Percentiles rank a stretch among this genome's conserved stretches.
Evolutionary conservation across 2,329 filamentous ascomycete species (phyloP).

Genomic region (Orbilia oligospora): DNA sequence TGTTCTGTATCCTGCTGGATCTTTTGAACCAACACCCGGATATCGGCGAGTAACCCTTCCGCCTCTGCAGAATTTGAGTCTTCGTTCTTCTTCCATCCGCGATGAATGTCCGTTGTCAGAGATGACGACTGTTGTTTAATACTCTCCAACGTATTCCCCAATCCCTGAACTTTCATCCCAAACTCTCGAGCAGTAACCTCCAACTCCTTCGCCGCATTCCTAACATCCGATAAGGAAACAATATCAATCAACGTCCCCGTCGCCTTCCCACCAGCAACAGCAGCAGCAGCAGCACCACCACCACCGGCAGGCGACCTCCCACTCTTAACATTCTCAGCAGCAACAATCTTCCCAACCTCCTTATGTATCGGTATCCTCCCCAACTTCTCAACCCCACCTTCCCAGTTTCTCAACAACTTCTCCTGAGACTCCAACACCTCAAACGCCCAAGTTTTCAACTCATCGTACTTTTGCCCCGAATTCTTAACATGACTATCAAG

Average conservation of each 20-base stretch:
- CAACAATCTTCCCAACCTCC: constrained; percentile 78
- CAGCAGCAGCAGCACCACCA: constrained; percentile 67
- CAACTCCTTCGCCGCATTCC: constrained; percentile 75
- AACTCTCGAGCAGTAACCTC: constrained; percentile 74
- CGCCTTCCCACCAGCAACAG: constrained; percentile 73
- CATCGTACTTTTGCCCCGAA: constrained; percentile 79
- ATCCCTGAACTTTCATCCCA: constrained; percentile 73
- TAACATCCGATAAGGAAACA: constrained; percentile 63
- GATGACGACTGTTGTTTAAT: constrained; percentile 74
- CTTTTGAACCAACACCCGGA: constrained; percentile 87
- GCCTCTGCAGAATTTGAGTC: constrained; percentile 72
- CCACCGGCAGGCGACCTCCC: constrained; percentile 69
- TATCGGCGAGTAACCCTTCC: constrained; percentile 81
- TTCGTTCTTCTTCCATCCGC: constrained; percentile 67
- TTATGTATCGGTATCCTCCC: constrained; percentile 78
- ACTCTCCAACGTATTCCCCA: constrained; percentile 74
- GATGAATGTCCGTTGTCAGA: constrained; percentile 43
- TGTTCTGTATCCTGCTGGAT: constrained; percentile 88
- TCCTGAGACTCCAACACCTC: constrained; percentile 78
- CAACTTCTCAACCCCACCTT: constrained; percentile 74
- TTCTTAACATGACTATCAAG: constrained; percentile 80
- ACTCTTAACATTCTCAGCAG: constrained; percentile 77
- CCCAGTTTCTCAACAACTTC: constrained; percentile 76
- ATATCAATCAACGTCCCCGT: constrained; percentile 50
- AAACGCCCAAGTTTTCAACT: constrained; percentile 79